These are phyloP conservation scores for Pichia eremophila DNA, from an alignment of 805 yeast genomes.

Conservation along the genomic window DNA sequence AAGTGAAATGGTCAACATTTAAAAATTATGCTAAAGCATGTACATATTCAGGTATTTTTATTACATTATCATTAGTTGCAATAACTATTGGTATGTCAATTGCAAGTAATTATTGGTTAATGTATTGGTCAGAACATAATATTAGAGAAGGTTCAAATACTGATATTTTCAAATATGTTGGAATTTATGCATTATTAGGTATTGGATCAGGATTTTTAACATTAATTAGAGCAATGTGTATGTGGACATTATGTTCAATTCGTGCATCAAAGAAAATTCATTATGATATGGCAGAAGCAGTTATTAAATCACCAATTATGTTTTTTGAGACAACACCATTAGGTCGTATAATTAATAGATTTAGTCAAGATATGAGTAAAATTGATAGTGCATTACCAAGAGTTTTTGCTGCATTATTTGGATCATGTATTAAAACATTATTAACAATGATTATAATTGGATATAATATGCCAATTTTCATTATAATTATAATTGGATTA, in stretches of 20 bases:
- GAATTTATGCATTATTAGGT: slow-evolving; percentile 48
- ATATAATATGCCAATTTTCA: slow-evolving; percentile 43
- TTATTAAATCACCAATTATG: slow-evolving; percentile 52
- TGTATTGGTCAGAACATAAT: slow-evolving; percentile 57
- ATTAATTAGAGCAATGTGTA: slow-evolving; percentile 34
- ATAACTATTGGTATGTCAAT: slow-evolving; percentile 23
- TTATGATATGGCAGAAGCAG: slow-evolving; percentile 43
- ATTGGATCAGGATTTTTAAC: slow-evolving; percentile 40
- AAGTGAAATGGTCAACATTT: slow-evolving; percentile 46
- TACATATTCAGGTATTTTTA: slow-evolving; percentile 38
- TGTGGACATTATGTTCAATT: slow-evolving; percentile 44
- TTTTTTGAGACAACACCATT: slow-evolving; percentile 64
- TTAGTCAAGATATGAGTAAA: slow-evolving; percentile 51
- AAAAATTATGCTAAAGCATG: slow-evolving; percentile 51
- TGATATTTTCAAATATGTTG: slow-evolving; percentile 37
- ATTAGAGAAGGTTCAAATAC: slow-evolving; percentile 33
- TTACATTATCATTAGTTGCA: slow-evolving; percentile 28
- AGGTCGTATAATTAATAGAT: slow-evolving; percentile 58
- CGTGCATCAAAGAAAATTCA: slow-evolving; percentile 49
- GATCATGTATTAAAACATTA: slow-evolving; percentile 33
- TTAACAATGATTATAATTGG: slow-evolving; percentile 47
- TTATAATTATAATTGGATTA: slow-evolving; percentile 37
- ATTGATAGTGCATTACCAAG: slow-evolving; percentile 52
- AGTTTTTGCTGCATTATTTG: slow-evolving; percentile 39
- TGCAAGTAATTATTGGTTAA: slow-evolving; percentile 53